Evolutionary conservation across 495 filamentous ascomycete species (phyloP).

Genomic region (Neurospora sp.): DNA sequence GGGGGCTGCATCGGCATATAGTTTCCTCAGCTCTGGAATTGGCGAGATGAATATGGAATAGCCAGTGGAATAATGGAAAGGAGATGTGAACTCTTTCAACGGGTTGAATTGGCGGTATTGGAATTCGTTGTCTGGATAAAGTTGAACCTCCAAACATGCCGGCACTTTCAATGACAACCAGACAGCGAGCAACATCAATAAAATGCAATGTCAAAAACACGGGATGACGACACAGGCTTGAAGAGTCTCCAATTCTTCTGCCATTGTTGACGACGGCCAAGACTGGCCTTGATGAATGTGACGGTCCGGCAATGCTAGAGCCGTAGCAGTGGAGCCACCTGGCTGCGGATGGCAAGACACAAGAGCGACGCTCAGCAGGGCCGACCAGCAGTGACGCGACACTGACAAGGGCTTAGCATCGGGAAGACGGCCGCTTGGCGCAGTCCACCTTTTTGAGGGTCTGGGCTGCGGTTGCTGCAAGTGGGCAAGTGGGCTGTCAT

Average conservation of each 20-base stretch:
- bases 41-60: not conserved
- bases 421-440: not conserved
- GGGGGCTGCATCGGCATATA: not conserved
- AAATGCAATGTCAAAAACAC: not conserved
- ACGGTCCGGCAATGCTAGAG: not conserved
- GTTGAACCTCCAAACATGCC: not conserved
- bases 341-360: not conserved
- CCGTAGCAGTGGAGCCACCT: not conserved
- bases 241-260: not conserved
- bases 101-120: not conserved
- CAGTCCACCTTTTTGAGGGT: not conserved
- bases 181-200: not conserved
- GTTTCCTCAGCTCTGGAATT: not conserved
- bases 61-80: not conserved
- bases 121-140: not conserved
- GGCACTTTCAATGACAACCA: not conserved
- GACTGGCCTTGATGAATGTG: not conserved
- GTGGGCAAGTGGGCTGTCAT: not conserved
- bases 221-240: not conserved
- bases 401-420: not conserved
- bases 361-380: too few relatives aligned
- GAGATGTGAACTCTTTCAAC: not conserved
- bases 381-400: not conserved
- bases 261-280: not conserved
- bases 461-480: not conserved